Conservation (phyloP, 495 filamentous ascomycete genomes). For the Penicillium egyptiacum region DNA sequence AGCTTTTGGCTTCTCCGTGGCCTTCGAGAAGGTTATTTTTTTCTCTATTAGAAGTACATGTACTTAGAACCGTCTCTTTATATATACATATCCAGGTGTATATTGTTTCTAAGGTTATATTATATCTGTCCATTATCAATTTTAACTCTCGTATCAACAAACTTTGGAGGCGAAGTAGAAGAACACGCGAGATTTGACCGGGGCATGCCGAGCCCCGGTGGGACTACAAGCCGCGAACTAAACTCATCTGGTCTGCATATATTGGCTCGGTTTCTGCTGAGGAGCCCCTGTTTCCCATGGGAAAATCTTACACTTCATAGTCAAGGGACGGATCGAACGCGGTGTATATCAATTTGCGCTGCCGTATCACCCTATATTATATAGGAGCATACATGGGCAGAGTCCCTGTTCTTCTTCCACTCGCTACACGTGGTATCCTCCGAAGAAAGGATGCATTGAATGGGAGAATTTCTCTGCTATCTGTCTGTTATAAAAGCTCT, state of each 20-base stretch:
- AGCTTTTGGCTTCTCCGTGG: not conserved
- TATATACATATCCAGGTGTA: no score
- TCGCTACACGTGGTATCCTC: not conserved
- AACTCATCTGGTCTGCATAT: conserved; percentile 7
- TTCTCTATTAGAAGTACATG: not conserved
- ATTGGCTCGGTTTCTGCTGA: not conserved
- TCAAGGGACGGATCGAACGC: no score
- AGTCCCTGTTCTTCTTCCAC: no score
- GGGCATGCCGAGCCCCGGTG: conserved; percentile 26
- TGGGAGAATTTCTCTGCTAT: not conserved
- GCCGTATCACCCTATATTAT: no score
- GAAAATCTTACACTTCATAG: not conserved
- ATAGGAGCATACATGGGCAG: no score
- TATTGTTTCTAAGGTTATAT: not conserved
- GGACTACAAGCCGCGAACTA: conserved; percentile 17
- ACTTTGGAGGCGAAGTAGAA: conserved; percentile 2
- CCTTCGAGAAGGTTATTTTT: conserved; percentile 17
- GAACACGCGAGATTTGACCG: conserved; percentile 21
- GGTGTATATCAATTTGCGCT: no score
- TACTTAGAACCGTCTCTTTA: no score
- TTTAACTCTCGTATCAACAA: not conserved
- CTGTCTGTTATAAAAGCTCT: not conserved
- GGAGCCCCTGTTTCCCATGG: not conserved
- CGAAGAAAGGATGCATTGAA: not conserved
- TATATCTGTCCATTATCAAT: not conserved